Evolutionary conservation across 768 basidiomycete species (phyloP).

Genomic region (Lentinula raphanica): DNA sequence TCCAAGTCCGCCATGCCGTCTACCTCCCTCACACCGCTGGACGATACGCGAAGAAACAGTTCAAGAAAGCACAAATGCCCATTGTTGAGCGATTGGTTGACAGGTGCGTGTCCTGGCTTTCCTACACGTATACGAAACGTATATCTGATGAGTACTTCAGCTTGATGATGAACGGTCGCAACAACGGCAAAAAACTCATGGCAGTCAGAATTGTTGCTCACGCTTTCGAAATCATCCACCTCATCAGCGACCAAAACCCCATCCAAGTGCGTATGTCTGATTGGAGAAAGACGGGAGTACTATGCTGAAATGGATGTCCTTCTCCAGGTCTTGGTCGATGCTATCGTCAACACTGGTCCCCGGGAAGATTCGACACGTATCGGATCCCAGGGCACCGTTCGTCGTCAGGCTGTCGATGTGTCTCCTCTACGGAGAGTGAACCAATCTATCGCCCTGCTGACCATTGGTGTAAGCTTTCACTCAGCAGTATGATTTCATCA

Average conservation of each 20-base stretch:
- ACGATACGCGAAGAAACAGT: slow-evolving; percentile 99
- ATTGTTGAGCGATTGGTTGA: slow-evolving; percentile 99
- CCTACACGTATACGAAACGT: not conserved
- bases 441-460: slow-evolving; percentile 92
- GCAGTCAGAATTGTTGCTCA: slow-evolving; percentile 99
- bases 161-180: slow-evolving; percentile 99
- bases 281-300: no score
- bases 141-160: slow-evolving; percentile 31
- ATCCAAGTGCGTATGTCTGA: slow-evolving; percentile 68
- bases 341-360: slow-evolving; percentile 99
- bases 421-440: slow-evolving; percentile 97
- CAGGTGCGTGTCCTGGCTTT: slow-evolving; percentile 50
- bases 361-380: slow-evolving; percentile 99
- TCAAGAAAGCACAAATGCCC: slow-evolving; percentile 99
- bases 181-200: slow-evolving; percentile 99
- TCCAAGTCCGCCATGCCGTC: slow-evolving; percentile 96
- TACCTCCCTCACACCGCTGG: slow-evolving; percentile 98
- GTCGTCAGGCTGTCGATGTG: slow-evolving; percentile 99
- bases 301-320: no score
- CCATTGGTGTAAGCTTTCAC: slow-evolving; percentile 74
- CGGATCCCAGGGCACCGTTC: slow-evolving; percentile 98
- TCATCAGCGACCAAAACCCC: slow-evolving; percentile 99
- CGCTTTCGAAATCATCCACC: slow-evolving; percentile 99
- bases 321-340: slow-evolving; percentile 90
- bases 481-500: not conserved